Evolutionary conservation across 1,284 basidiomycete species (phyloP).

Genomic region (Ustilago trichophora): DNA sequence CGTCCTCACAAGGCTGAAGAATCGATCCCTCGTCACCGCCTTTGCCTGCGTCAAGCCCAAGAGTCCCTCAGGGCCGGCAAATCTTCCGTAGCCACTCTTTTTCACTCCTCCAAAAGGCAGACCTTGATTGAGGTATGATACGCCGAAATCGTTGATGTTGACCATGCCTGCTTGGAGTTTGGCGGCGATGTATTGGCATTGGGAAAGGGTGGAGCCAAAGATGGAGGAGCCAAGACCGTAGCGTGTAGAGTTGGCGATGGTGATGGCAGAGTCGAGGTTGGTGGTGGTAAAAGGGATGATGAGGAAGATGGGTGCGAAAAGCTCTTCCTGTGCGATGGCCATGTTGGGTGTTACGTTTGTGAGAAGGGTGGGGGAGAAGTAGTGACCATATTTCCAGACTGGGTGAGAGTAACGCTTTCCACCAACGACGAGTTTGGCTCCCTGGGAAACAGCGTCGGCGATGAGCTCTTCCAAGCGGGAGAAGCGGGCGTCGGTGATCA

Average conservation of each 20-base stretch:
- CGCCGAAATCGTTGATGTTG: conserved; percentile 85
- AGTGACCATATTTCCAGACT: conserved; percentile 74
- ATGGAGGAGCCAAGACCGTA: conserved; percentile 95
- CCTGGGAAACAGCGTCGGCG: conserved; percentile 75
- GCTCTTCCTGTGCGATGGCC: conserved; percentile 61
- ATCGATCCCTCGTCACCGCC: conserved; percentile 83
- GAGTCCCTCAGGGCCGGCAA: conserved; percentile 84
- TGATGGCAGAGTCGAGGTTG: conserved; percentile 83
- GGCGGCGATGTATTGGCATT: conserved; percentile 81
- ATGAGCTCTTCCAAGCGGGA: conserved; percentile 77
- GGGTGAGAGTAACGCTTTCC: conserved; percentile 75
- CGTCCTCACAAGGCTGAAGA: conserved; percentile 83
- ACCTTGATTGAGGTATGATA: conserved; percentile 89
- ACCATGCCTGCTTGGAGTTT: conserved; percentile 93
- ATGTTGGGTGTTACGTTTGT: conserved; percentile 75
- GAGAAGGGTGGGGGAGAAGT: conserved; percentile 87
- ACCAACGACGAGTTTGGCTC: conserved; percentile 78
- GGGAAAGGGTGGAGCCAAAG: conserved; percentile 82
- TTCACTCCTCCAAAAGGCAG: conserved; percentile 93
- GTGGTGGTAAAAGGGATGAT: conserved; percentile 70
- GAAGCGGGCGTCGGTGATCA: conserved; percentile 79
- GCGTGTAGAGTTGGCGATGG: conserved; percentile 82
- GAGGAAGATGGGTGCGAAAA: conserved; percentile 63
- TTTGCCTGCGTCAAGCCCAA: conserved; percentile 86
- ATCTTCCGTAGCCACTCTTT: conserved; percentile 56